Conservation (phyloP, 148 eudicot genomes). For the Arbutus unedo region DNA sequence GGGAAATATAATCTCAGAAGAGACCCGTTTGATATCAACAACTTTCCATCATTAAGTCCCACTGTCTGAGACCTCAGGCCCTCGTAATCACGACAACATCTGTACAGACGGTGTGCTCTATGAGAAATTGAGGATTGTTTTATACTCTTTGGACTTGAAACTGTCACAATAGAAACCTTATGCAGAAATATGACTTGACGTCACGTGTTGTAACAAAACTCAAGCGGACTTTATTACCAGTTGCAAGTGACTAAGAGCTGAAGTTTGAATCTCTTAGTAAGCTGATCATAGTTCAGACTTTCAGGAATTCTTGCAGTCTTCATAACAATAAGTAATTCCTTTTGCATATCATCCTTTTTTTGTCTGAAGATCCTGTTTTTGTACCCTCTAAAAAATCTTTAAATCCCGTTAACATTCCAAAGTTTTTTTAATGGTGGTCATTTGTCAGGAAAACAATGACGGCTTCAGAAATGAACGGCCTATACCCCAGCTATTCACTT, state of each 20-base stretch:
- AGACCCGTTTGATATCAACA: not conserved
- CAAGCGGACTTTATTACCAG: not conserved
- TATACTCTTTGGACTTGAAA: constrained; percentile 4
- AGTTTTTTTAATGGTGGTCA: constrained; percentile 11
- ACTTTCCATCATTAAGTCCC: not conserved
- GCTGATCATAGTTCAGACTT: not conserved
- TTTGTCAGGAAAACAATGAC: constrained; percentile 53
- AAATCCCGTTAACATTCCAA: not conserved
- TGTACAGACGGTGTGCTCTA: not conserved
- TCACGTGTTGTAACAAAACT: not conserved
- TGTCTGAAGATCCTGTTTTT: not conserved
- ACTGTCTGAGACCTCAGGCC: not conserved
- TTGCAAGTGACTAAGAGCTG: not conserved
- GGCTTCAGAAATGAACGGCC: constrained; percentile 40
- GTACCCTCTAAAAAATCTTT: not conserved
- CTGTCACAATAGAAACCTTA: not conserved
- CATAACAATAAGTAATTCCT: not conserved
- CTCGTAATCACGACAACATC: not conserved
- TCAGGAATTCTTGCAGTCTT: constrained; percentile 2
- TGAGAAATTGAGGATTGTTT: not conserved
- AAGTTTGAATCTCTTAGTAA: not conserved
- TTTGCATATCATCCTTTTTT: not conserved
- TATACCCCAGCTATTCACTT: constrained; percentile 54
- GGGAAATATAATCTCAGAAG: not conserved
- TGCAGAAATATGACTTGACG: not conserved